Evolutionary conservation across 805 yeast species (phyloP).

Genomic region (Teunomyces cretensis): DNA sequence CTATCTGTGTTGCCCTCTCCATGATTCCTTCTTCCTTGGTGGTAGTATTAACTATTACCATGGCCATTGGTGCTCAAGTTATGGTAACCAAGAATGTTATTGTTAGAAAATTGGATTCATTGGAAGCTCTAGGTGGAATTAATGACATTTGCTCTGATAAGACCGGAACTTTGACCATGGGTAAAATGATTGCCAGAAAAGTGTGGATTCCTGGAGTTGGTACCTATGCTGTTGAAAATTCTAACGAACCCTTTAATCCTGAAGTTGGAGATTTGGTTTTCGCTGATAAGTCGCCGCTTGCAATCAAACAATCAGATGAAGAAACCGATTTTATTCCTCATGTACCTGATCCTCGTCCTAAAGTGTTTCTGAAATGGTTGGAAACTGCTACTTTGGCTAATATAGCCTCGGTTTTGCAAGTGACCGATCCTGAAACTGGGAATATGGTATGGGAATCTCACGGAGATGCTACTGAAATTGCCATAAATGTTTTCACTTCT

Average conservation of each 20-base stretch:
- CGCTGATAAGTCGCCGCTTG: conserved; percentile 25
- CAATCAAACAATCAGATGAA: conserved; percentile 31
- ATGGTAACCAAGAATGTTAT: conserved; percentile 37
- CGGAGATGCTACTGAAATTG: conserved; percentile 39
- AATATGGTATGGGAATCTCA: conserved; percentile 38
- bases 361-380: conserved; percentile 23
- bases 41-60: conserved; percentile 39
- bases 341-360: conserved; percentile 20
- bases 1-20: conserved; percentile 40
- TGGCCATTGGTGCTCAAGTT: conserved; percentile 42
- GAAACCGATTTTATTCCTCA: conserved; percentile 38
- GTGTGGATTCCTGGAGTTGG: conserved; percentile 38
- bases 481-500: conserved; percentile 32
- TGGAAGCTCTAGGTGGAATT: conserved; percentile 40
- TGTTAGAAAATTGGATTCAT: conserved; percentile 36
- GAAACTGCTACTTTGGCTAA: conserved; percentile 40
- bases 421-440: conserved; percentile 19
- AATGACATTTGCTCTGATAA: conserved; percentile 86
- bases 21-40: conserved; percentile 41
- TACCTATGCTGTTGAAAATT: conserved; percentile 30
- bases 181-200: conserved; percentile 37
- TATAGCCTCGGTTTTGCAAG: conserved; percentile 33
- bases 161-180: conserved; percentile 50
- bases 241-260: conserved; percentile 36
- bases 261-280: conserved; percentile 42